Base-by-base conservation (phyloP, 2,329 filamentous ascomycete species). In the Conoideocrella luteorostrata region DNA sequence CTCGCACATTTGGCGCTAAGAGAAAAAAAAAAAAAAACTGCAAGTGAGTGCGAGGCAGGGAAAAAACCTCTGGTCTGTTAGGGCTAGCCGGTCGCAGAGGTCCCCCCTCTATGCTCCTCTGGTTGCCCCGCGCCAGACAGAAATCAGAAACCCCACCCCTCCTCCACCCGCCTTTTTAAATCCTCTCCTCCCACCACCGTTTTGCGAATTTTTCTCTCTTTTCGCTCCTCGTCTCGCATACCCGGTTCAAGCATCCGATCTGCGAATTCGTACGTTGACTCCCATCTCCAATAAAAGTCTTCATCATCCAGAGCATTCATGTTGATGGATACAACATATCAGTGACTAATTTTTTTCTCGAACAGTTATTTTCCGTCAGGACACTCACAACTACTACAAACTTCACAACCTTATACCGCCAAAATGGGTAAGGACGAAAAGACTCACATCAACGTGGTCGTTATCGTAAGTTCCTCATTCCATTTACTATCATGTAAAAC, bases 391-490 rank as follows among this genome's bases (percentile, higher is more conserved):
- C n/a, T 35, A 32, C 29, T 33, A 34, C 24, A 36, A 43, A 39
- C 15, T 23, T 45, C 39, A 40, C 32, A 38, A 18, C n/a, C 21
- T 33, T 37, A 9, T 22, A 34, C 32, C 32, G 24, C 18, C 43
- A 48, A 48, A 32, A 45, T 49, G 41, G 61, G 90, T 87, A 97
- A 88, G 80, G 83, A 95, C 66, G 87, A 91, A 57, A 95, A 95
- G 86, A 76, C 72, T 75, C 91, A 97, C 75, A 88, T 97, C 75
- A 90, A 90, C 86, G 86, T 95, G 74, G 89, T 95, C 77, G 89
- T 95, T 74, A 95, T 95, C 82, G 89, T 60, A 66, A 58, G 65
- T 67, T 37, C 33, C 35, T 39, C 15, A 43, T 26, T 23, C 20
- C 38, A 20, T 30, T 34, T 39, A 30, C 13, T 17, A 29, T 6